These are phyloP conservation scores for Kodamaea kaohsiungensis DNA, from an alignment of 805 yeast species.

Conservation along the genomic window DNA sequence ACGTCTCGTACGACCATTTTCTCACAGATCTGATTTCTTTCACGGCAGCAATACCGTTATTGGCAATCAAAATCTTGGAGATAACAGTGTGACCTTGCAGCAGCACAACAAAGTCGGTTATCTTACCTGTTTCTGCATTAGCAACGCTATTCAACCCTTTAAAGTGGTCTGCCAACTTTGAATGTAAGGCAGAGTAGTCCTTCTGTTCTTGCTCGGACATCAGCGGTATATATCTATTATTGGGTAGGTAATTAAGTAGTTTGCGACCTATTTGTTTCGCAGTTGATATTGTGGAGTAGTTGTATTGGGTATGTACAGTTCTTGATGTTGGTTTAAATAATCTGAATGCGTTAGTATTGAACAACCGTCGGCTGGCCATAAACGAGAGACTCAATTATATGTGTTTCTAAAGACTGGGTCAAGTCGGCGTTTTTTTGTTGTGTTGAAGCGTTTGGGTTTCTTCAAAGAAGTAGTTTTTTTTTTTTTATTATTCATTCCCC, in stretches of 20 bases:
- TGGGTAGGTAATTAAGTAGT: slow-evolving; percentile 5
- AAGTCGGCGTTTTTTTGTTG: background rate
- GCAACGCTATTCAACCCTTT: slow-evolving; percentile 78
- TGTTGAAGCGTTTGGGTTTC: background rate
- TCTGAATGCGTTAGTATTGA: slow-evolving; percentile 1
- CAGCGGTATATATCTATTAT: slow-evolving; percentile 9
- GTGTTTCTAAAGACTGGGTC: background rate
- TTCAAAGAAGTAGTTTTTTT: too few relatives aligned
- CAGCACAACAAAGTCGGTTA: slow-evolving; percentile 80
- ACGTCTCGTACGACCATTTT: slow-evolving; percentile 99
- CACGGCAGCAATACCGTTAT: slow-evolving; percentile 99
- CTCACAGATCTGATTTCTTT: slow-evolving; percentile 96
- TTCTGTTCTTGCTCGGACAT: slow-evolving; percentile 12
- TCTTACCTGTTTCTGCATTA: slow-evolving; percentile 71
- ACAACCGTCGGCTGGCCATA: background rate
- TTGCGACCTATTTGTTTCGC: background rate
- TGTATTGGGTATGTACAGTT: slow-evolving; percentile 3
- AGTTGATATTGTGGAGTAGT: slow-evolving; percentile 4
- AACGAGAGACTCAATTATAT: background rate
- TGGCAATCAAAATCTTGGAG: slow-evolving; percentile 85
- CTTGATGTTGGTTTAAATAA: slow-evolving; percentile 1
- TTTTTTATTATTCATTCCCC: background rate
- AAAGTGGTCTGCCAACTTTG: slow-evolving; percentile 67
- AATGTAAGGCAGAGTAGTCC: slow-evolving; percentile 30
- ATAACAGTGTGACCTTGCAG: slow-evolving; percentile 97